Evolutionary conservation across 2,329 filamentous ascomycete genomes (phyloP).

Genomic region (Falciphora oryzae): DNA sequence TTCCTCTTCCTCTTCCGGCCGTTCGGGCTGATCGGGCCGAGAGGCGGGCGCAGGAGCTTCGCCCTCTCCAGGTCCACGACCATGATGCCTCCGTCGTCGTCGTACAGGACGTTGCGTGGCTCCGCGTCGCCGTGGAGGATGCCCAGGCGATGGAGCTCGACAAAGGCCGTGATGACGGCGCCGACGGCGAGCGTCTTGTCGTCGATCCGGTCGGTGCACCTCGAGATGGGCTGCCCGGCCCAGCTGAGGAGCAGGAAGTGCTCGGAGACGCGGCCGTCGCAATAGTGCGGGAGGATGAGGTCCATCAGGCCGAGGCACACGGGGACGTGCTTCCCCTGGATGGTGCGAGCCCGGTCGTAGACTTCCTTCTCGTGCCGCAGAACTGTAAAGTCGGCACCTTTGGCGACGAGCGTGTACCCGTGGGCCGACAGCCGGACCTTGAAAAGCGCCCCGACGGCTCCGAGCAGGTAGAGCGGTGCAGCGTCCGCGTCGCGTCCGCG

Average conservation of each 20-base stretch:
- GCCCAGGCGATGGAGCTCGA: constrained; percentile 11
- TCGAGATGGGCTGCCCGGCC: constrained; percentile 21
- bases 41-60: constrained; percentile 15
- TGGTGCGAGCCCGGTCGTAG: constrained; percentile 9
- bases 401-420: constrained; percentile 34
- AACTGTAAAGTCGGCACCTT: constrained; percentile 29
- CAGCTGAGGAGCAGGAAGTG: constrained; percentile 21
- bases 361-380: constrained; percentile 13
- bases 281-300: constrained; percentile 12
- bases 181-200: constrained; percentile 9
- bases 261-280: constrained; percentile 12
- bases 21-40: not conserved
- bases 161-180: not conserved
- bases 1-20: not conserved
- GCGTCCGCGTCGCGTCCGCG: constrained; percentile 24
- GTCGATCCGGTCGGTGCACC: constrained; percentile 13
- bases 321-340: constrained; percentile 14
- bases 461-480: constrained; percentile 23
- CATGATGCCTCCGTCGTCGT: constrained; percentile 20
- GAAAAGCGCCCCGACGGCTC: constrained; percentile 28
- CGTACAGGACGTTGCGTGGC: constrained; percentile 27
- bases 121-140: constrained; percentile 18
- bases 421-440: constrained; percentile 29
- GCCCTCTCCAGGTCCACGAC: constrained; percentile 28
- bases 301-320: constrained; percentile 14